Conservation (phyloP, 2,329 filamentous ascomycete genomes). For the Fusarium sp. region DNA sequence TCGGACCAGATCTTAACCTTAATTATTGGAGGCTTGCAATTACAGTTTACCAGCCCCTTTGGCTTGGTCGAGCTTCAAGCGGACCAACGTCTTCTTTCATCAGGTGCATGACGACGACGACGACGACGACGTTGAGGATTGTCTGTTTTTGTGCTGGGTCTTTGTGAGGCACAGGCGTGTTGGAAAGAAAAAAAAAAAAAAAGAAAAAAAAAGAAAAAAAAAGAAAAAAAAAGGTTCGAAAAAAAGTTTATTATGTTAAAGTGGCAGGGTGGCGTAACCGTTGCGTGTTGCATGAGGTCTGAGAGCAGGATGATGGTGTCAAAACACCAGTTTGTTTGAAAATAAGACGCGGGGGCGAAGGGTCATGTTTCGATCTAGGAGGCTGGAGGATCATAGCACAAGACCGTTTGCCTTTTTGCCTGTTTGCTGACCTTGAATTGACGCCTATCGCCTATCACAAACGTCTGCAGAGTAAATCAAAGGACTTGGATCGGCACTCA, state of each 20-base stretch:
- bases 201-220: too few relatives aligned
- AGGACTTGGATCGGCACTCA: conserved; percentile 34
- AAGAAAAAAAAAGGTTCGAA: too few relatives aligned
- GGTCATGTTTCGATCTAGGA: conserved; percentile 13
- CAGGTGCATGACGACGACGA: conserved; percentile 3
- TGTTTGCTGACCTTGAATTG: conserved; percentile 3
- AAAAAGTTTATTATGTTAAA: background rate
- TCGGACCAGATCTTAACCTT: conserved; percentile 31
- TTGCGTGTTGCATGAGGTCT: conserved; percentile 7
- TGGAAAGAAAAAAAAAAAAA: too few relatives aligned
- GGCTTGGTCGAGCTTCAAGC: conserved; percentile 3
- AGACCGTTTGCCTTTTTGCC: background rate
- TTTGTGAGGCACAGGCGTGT: conserved; percentile 7
- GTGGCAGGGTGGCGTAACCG: conserved; percentile 18
- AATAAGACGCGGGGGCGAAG: conserved; percentile 29
- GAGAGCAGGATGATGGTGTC: conserved; percentile 19
- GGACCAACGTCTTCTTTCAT: conserved; percentile 9
- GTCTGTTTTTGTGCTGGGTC: background rate
- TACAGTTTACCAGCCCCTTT: conserved; percentile 15
- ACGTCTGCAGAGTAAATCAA: conserved; percentile 25
- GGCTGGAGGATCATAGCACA: conserved; percentile 10
- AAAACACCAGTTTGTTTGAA: conserved; percentile 31
- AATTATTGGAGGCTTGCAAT: conserved; percentile 3
- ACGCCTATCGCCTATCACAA: background rate
- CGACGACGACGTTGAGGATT: background rate